Evolutionary conservation across 345 rosid genomes (phyloP).

Genomic region (Kandelia obovata): DNA sequence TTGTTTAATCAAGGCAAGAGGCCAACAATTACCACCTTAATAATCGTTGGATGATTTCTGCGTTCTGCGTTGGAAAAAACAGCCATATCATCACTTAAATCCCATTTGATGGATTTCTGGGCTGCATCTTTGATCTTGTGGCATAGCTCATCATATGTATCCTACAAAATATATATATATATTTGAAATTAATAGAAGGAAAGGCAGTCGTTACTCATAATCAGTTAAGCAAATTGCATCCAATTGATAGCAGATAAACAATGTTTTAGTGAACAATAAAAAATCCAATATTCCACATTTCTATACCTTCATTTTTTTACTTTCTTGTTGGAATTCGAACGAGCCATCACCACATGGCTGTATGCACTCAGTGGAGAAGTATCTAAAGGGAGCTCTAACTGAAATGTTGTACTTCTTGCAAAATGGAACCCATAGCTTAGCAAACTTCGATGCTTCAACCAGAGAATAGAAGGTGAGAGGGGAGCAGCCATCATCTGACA

Average conservation of each 20-base stretch:
- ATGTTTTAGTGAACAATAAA: too few relatives aligned
- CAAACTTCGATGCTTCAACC: conserved; percentile 54
- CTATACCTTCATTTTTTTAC: conserved; percentile 47
- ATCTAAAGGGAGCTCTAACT: conserved; percentile 69
- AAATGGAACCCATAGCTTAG: conserved; percentile 73
- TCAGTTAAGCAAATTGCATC: too few relatives aligned
- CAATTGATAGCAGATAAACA: too few relatives aligned
- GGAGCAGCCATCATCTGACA: conserved; percentile 61
- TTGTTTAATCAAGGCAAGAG: neutral
- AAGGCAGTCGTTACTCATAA: too few relatives aligned
- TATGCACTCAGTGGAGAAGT: conserved; percentile 23
- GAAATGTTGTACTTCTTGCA: conserved; percentile 42
- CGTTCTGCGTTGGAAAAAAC: conserved; percentile 36
- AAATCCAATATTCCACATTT: too few relatives aligned
- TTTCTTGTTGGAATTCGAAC: conserved; percentile 42
- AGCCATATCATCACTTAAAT: conserved; percentile 33
- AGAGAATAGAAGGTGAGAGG: conserved; percentile 52
- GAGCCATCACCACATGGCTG: conserved; percentile 10
- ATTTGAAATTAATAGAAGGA: neutral
- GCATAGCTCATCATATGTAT: conserved; percentile 44
- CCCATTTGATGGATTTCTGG: conserved; percentile 11
- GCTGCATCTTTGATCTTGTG: conserved; percentile 40
- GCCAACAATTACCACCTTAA: conserved; percentile 37
- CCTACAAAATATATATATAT: conserved; percentile 22
- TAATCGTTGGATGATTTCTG: conserved; percentile 48